A percentile compares a stretch with the other conserved stretches of the same genome.
Conservation (phyloP, 2,329 filamentous ascomycete genomes). For the Paecilomyces niveus region DNA sequence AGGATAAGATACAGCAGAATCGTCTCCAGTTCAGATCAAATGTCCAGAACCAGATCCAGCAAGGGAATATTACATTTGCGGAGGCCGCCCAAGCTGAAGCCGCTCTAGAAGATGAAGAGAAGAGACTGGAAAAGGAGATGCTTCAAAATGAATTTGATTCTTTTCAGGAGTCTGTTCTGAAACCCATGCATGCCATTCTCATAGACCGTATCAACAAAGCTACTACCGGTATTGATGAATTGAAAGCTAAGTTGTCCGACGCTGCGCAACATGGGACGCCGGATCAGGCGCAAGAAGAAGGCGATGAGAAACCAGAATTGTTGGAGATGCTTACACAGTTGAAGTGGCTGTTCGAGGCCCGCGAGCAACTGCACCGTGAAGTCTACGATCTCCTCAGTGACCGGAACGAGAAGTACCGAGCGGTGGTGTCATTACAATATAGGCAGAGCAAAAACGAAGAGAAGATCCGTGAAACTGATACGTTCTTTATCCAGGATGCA, state of each 20-base stretch:
- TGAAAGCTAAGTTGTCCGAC: constrained; percentile 65
- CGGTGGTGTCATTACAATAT: constrained; percentile 78
- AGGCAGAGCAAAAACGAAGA: constrained; percentile 63
- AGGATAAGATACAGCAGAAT: constrained; percentile 49
- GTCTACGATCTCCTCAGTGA: constrained; percentile 78
- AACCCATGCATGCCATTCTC: constrained; percentile 73
- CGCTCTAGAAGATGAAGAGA: constrained; percentile 64
- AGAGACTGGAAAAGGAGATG: constrained; percentile 61
- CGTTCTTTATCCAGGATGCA: constrained; percentile 77
- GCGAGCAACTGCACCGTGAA: constrained; percentile 79
- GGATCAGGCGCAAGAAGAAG: constrained; percentile 86
- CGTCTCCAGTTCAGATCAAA: constrained; percentile 63
- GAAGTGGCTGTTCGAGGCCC: constrained; percentile 94
- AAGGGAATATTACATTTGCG: constrained; percentile 72
- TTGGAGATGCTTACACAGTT: constrained; percentile 89
- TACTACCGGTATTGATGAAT: constrained; percentile 67
- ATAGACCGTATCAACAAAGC: constrained; percentile 67
- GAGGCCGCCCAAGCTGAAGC: constrained; percentile 77
- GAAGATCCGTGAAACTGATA: constrained; percentile 69
- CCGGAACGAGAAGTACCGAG: constrained; percentile 78
- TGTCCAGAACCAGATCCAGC: constrained; percentile 69
- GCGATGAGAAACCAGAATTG: constrained; percentile 88
- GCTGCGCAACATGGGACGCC: constrained; percentile 63
- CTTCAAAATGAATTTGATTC: constrained; percentile 75
- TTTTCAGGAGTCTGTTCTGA: constrained; percentile 77